Evolutionary conservation across 2,329 filamentous ascomycete species (phyloP).

Genomic region (Botrytis medusae): DNA sequence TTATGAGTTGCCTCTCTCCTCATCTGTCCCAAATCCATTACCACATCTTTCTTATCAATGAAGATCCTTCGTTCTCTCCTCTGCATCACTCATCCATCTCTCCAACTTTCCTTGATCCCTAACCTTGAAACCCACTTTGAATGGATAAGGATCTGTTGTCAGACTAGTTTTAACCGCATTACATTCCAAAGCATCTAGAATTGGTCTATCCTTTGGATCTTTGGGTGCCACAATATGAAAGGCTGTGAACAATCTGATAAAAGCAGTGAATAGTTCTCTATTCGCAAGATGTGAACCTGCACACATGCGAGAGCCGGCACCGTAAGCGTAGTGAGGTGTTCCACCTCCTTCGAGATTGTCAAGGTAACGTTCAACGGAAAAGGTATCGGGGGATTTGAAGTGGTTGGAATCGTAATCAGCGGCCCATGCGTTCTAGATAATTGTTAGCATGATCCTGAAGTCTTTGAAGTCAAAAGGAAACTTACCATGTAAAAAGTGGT

Average conservation of each 20-base stretch:
- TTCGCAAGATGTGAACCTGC: constrained; percentile 63
- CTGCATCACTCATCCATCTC: constrained; percentile 52
- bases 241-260: constrained; percentile 57
- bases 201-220: constrained; percentile 49
- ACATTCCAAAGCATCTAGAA: constrained; percentile 58
- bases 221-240: constrained; percentile 54
- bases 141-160: constrained; percentile 62
- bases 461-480: not conserved
- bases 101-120: constrained; percentile 48
- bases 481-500: constrained; percentile 59
- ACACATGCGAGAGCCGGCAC: constrained; percentile 63
- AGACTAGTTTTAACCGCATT: constrained; percentile 57
- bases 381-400: constrained; percentile 62
- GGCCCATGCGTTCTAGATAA: constrained; percentile 63
- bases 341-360: constrained; percentile 50
- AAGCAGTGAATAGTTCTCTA: constrained; percentile 61
- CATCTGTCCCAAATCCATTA: not conserved
- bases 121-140: constrained; percentile 56
- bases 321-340: constrained; percentile 62
- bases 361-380: constrained; percentile 71
- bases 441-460: constrained; percentile 27
- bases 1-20: no score
- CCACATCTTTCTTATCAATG: not conserved
- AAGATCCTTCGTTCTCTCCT: constrained; percentile 33
- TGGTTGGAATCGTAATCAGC: constrained; percentile 70